These are phyloP conservation scores for Fonsecaea nubica DNA, from an alignment of 2,329 filamentous ascomycete species.

Conservation along the genomic window DNA sequence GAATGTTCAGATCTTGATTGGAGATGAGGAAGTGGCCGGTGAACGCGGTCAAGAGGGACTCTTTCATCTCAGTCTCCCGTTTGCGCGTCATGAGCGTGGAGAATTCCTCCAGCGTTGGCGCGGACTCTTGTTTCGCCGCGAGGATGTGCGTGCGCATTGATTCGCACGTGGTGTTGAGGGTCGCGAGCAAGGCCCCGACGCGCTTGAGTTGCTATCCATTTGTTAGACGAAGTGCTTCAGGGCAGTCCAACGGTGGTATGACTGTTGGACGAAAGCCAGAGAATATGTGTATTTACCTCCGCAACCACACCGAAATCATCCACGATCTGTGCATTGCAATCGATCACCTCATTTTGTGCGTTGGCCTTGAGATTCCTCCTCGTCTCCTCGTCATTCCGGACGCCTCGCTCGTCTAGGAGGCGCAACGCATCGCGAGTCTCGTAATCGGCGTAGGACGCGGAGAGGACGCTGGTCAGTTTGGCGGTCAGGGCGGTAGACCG, in stretches of 20 bases:
- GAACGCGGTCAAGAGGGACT: conserved; percentile 80
- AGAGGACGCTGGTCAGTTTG: conserved; percentile 83
- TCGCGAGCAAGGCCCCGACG: conserved; percentile 79
- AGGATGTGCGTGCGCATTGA: conserved; percentile 80
- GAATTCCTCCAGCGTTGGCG: conserved; percentile 77
- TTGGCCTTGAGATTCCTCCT: conserved; percentile 72
- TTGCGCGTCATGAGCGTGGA: conserved; percentile 74
- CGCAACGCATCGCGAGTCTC: conserved; percentile 86
- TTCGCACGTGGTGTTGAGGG: conserved; percentile 78
- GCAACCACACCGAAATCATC: conserved; percentile 87
- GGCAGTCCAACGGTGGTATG: not conserved
- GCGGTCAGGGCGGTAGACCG: conserved; percentile 71
- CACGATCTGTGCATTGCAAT: conserved; percentile 88
- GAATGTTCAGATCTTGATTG: conserved; percentile 75
- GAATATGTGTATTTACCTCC: conserved; percentile 64
- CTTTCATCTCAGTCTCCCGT: conserved; percentile 77
- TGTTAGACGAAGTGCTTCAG: conserved; percentile 1
- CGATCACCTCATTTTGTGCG: conserved; percentile 83
- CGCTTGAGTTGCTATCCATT: conserved; percentile 76
- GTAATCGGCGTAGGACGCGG: conserved; percentile 87
- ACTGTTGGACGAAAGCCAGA: not conserved
- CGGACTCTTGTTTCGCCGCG: conserved; percentile 76
- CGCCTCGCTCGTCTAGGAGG: conserved; percentile 73
- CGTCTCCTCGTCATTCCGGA: conserved; percentile 77
- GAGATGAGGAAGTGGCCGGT: conserved; percentile 82